These are phyloP conservation scores for Berkeleyomyces basicola DNA, from an alignment of 2,329 filamentous ascomycete genomes.

Conservation along the genomic window DNA sequence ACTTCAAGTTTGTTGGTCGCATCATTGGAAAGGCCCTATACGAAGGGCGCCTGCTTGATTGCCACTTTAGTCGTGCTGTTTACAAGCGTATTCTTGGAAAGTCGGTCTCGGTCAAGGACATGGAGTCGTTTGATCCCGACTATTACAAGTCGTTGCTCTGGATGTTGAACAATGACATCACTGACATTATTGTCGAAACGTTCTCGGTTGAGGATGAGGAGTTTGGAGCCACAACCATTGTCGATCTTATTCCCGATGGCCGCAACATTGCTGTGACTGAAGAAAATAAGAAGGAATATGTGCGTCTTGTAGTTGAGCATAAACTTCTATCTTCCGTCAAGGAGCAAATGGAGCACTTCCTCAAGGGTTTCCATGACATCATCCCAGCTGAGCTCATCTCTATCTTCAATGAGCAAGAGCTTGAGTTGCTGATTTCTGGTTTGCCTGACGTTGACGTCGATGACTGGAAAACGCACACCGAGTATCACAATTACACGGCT, in stretches of 20 bases:
- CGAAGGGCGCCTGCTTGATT: conserved; percentile 87
- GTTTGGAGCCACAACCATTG: conserved; percentile 75
- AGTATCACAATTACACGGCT: conserved; percentile 93
- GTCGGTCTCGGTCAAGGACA: conserved; percentile 92
- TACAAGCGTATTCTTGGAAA: conserved; percentile 97
- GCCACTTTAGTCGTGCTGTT: conserved; percentile 95
- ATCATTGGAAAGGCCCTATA: conserved; percentile 98
- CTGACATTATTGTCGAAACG: conserved; percentile 89
- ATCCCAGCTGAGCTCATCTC: conserved; percentile 85
- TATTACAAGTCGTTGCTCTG: conserved; percentile 98
- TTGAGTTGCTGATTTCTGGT: conserved; percentile 90
- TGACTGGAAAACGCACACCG: conserved; percentile 98
- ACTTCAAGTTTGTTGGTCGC: conserved; percentile 98
- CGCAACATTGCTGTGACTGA: conserved; percentile 88
- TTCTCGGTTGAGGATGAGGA: conserved; percentile 89
- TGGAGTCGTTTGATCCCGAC: conserved; percentile 95
- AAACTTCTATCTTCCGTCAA: conserved; percentile 81
- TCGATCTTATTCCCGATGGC: conserved; percentile 76
- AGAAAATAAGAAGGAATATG: conserved; percentile 97
- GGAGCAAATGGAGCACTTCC: conserved; percentile 84
- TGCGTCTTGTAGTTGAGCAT: conserved; percentile 86
- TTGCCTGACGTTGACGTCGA: conserved; percentile 94
- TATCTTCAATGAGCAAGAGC: conserved; percentile 97
- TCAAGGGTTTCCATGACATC: conserved; percentile 95
- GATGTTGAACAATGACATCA: conserved; percentile 98